These are phyloP conservation scores for Gaeumannomyces tritici DNA, from an alignment of 2,329 filamentous ascomycete species.

Conservation along the genomic window DNA sequence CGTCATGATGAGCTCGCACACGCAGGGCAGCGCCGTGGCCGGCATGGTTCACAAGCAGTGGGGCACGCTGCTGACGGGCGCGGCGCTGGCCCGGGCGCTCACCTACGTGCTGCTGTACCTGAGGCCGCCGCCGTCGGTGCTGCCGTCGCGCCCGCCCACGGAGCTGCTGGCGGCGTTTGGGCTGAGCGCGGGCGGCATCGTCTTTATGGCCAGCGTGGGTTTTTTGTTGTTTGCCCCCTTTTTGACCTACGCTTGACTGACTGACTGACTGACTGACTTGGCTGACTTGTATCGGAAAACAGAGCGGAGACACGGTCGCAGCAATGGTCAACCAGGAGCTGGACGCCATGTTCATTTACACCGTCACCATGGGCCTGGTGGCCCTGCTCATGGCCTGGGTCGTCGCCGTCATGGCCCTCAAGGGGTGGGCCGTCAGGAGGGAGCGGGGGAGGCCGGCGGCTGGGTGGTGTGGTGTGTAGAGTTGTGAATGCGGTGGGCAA, in stretches of 20 bases:
- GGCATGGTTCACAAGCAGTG: conserved; percentile 92
- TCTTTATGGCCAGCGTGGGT: conserved; percentile 86
- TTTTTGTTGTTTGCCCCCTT: background rate
- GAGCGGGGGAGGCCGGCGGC: conserved; percentile 19
- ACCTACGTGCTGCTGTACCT: conserved; percentile 78
- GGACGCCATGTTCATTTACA: conserved; percentile 91
- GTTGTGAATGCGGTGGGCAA: too few species aligned
- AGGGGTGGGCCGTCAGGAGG: conserved; percentile 67
- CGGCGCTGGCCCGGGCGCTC: conserved; percentile 64
- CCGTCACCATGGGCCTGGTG: conserved; percentile 74
- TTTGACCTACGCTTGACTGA: too few species aligned
- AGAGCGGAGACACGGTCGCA: conserved; percentile 66
- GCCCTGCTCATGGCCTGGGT: conserved; percentile 81
- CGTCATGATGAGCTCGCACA: conserved; percentile 91
- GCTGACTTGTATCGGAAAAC: background rate
- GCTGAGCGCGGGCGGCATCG: conserved; percentile 73
- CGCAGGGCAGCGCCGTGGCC: conserved; percentile 73
- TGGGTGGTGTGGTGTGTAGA: background rate
- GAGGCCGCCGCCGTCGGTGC: conserved; percentile 67
- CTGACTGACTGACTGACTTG: too few species aligned
- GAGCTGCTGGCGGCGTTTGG: conserved; percentile 85
- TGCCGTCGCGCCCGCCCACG: conserved; percentile 78
- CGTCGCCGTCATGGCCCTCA: conserved; percentile 67
- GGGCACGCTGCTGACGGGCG: conserved; percentile 76
- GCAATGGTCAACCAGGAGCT: conserved; percentile 70